Evolutionary conservation across 2,329 filamentous ascomycete genomes (phyloP).

Genomic region (Lecanicillium sp.): DNA sequence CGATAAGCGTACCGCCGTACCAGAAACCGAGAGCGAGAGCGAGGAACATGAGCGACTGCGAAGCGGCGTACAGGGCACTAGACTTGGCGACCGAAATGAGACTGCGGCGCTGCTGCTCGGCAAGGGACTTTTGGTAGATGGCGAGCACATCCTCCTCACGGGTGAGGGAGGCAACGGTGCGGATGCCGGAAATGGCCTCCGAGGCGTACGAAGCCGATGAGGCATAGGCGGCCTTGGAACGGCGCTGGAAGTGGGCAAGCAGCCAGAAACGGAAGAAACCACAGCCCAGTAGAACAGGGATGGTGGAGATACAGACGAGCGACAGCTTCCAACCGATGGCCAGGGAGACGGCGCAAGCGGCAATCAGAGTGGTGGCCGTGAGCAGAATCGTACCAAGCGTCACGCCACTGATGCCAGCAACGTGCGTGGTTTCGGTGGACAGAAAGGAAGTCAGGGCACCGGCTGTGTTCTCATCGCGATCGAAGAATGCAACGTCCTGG

Average conservation of each 20-base stretch:
- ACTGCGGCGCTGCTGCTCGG: slow-evolving; percentile 59
- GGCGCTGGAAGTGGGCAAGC: slow-evolving; percentile 70
- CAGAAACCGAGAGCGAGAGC: slow-evolving; percentile 86
- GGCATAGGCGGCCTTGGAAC: slow-evolving; percentile 74
- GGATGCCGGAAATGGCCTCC: slow-evolving; percentile 88
- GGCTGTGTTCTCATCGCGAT: slow-evolving; percentile 80
- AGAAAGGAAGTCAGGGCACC: slow-evolving; percentile 85
- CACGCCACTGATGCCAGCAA: slow-evolving; percentile 80
- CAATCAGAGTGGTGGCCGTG: slow-evolving; percentile 71
- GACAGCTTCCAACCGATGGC: slow-evolving; percentile 83
- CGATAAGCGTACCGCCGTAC: slow-evolving; percentile 79
- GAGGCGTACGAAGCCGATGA: slow-evolving; percentile 81
- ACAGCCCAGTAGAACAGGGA: slow-evolving; percentile 71
- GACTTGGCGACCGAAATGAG: slow-evolving; percentile 70
- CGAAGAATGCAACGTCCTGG: slow-evolving; percentile 90
- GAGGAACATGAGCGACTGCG: slow-evolving; percentile 78
- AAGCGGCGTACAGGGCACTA: slow-evolving; percentile 72
- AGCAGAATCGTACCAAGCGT: slow-evolving; percentile 83
- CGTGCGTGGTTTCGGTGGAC: slow-evolving; percentile 81
- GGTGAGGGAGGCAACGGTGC: slow-evolving; percentile 86
- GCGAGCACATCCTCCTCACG: slow-evolving; percentile 74
- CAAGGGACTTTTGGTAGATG: slow-evolving; percentile 64
- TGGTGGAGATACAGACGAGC: slow-evolving; percentile 71
- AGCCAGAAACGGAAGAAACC: slow-evolving; percentile 88
- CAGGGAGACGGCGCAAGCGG: slow-evolving; percentile 64